Base-by-base conservation (phyloP, 1,284 basidiomycete genomes). In the Ceraceosorus bombacis region DNA sequence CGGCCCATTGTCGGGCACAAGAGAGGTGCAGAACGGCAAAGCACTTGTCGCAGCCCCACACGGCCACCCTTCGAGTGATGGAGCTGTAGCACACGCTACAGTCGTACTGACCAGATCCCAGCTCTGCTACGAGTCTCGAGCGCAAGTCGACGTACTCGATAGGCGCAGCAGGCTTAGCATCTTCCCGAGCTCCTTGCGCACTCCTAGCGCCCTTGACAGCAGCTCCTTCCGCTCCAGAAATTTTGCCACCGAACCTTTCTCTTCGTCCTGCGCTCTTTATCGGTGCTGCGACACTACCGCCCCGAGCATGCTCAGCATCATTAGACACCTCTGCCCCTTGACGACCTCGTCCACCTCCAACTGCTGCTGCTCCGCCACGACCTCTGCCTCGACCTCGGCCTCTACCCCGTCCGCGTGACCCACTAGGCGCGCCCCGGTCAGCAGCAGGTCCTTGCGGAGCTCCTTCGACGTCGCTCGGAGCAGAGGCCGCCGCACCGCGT, bases 31-130 rank as follows among this genome's bases (percentile, higher is more conserved):
- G 59, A 2, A 77, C 74, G 6, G 71, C 63, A 59, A 69, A 66
- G 64, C 75, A 77, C 52, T 74, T 68, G 5, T 68, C 59, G 54
- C 75, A 77, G 2, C 71, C 73, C 75, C 75, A 77, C 9, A 68
- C 63, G 13, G 72, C 63, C 48, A 71, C 63, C 17, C 66, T 67
- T 5, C 63, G 69, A 3, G 68, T 66, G 43, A 76, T 64, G 49
- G 70, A 65, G 53, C 63, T 68, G 66, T 72, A 77, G 69, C 75
- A 77, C 52, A 77, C 69, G 36, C 62, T 58, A 59, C 75, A 77
- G 59, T 77, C 75, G 66, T 76, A 75, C 37, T 69, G 62, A 9
- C 71, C 72, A 3, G 65, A 61, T 1, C 67, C 60, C n/a, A 77
- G 67, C 55, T 76, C 75, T 7, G 70, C 64, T 1, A 73, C 57